Evolutionary conservation across 352 stramenopile species (phyloP).

Genomic region (Phytophthora kernoviae): DNA sequence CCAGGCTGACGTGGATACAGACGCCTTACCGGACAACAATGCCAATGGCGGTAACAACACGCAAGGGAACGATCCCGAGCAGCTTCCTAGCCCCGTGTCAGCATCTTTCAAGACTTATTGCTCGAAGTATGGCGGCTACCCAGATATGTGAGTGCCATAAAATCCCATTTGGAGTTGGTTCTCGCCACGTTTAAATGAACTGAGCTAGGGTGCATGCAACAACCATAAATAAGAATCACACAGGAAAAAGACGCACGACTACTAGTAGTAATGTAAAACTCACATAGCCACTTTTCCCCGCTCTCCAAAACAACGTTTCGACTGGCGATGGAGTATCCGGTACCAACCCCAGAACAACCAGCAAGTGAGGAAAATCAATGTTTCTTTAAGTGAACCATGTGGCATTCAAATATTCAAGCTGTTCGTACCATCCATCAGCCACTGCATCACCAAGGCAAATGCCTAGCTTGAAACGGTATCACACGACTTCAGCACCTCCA

Average conservation of each 20-base stretch:
- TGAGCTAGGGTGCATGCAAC: constrained; percentile 14
- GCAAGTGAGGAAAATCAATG: constrained; percentile 39
- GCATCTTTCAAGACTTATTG: constrained; percentile 80
- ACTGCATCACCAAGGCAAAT: constrained; percentile 1
- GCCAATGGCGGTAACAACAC: constrained; percentile 18
- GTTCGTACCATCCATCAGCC: constrained; percentile 31
- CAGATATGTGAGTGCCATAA: constrained; percentile 38
- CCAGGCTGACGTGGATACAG: constrained; percentile 39
- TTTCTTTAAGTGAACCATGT: constrained; percentile 39
- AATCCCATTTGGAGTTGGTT: not conserved
- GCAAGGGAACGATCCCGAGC: constrained; percentile 21
- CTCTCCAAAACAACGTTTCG: constrained; percentile 13
- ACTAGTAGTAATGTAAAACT: constrained; percentile 21
- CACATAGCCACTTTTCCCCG: constrained; percentile 23
- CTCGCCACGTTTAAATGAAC: constrained; percentile 1
- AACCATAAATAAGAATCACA: constrained; percentile 34
- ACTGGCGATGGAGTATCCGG: constrained; percentile 5
- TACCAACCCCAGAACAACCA: constrained; percentile 26
- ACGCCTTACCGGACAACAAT: constrained; percentile 13
- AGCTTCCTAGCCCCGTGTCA: constrained; percentile 32
- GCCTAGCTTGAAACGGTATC: constrained; percentile 3
- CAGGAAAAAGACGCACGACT: constrained; percentile 5
- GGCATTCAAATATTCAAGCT: constrained; percentile 27
- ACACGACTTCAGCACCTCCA: constrained; percentile 1
- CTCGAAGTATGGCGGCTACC: constrained; percentile 88